Base-by-base conservation (phyloP, 441 rosid species). In the Erysimum pusillum region DNA sequence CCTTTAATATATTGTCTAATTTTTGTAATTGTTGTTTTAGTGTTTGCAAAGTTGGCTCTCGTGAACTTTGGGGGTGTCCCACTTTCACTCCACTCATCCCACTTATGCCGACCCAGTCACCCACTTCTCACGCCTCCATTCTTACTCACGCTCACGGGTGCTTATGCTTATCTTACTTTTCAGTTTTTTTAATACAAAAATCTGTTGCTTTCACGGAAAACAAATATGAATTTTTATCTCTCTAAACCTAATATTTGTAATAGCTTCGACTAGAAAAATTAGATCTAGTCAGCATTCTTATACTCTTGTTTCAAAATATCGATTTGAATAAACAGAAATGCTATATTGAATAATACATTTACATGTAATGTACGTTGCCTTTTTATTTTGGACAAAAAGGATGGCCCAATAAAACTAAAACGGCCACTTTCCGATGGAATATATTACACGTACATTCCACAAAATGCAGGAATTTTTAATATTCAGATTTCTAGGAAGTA, bases 51-150 rank as follows among this genome's bases (percentile, higher is more conserved):
- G 57, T 66, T 49, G 25, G 18, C 18, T 76, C 81, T 71, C 73
- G 81, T 77, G 81, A 77, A 65, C 63, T 38, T 9, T 77, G 63
- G 9, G 64, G 60, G 63, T 78, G 76, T 65, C 80, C 76, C 76
- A 77, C 76, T 51, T 10, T 11, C 18, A 61, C 56, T 17, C 76
- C 77, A 77, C 81, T 64, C 68, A 65, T 22, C 73, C 77, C 77
- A 73, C 74, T 78, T 73, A 51, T 25, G 59, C 81, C 81, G 81
- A 78, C 78, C 81, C 25, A 22, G 25, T 22, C 25, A 22, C 25
- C 25, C 78, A 78, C 77, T 77, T 49, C 74, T 72, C 72, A 70
- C 80, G 70, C 80, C 65, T 63, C 66, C 76, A 56, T 63, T 41
- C 80, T 63, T 44, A 34, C 48, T 64, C 53, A 57, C 22, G 15